Evolutionary conservation across 1,284 basidiomycete species (phyloP).

Genomic region (Ceratobasidium sp.): DNA sequence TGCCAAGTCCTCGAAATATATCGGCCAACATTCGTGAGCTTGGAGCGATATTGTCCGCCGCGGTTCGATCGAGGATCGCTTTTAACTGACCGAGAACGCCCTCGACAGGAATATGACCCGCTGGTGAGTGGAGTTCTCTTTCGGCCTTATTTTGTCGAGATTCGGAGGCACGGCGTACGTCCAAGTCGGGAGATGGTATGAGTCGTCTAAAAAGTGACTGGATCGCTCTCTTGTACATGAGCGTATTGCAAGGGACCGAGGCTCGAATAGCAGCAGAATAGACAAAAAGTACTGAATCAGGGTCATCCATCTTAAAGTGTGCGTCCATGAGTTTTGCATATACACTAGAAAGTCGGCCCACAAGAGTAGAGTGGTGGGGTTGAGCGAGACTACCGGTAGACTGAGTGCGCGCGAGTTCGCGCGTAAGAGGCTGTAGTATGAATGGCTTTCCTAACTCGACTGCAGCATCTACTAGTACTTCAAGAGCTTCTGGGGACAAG

Average conservation of each 20-base stretch:
- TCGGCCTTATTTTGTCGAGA: not conserved
- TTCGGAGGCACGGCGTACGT: slow-evolving; percentile 23
- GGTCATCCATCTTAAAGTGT: slow-evolving; percentile 16
- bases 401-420: slow-evolving; percentile 41
- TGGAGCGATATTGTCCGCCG: slow-evolving; percentile 11
- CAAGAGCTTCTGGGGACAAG: slow-evolving; percentile 33
- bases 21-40: slow-evolving; percentile 34
- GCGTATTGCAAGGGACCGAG: not conserved
- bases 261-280: slow-evolving; percentile 28
- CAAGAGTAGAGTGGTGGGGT: not conserved
- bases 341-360: not conserved
- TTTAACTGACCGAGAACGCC: slow-evolving; percentile 15
- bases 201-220: slow-evolving; percentile 35
- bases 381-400: slow-evolving; percentile 9
- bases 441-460: not conserved
- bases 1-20: slow-evolving; percentile 41
- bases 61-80: slow-evolving; percentile 20
- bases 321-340: slow-evolving; percentile 38
- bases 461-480: slow-evolving; percentile 15
- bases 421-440: slow-evolving; percentile 11
- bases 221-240: slow-evolving; percentile 35
- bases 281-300: not conserved
- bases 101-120: slow-evolving; percentile 7
- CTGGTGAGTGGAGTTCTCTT: not conserved
- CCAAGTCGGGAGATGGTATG: slow-evolving; percentile 8